phyloP scores from a whole-genome alignment of 805 yeast species.

The Saturnispora diversa region DNA sequence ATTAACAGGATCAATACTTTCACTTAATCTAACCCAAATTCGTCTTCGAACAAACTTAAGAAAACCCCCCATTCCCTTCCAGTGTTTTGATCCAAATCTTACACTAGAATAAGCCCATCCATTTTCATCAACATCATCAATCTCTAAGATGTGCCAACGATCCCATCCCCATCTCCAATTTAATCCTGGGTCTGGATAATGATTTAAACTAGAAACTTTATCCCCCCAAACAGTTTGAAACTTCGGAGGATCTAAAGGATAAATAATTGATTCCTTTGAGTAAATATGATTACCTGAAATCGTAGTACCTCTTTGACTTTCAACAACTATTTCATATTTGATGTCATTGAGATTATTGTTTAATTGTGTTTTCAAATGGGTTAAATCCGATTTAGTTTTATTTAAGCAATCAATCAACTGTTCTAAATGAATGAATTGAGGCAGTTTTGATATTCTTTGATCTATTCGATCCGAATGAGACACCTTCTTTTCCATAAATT shows the following conservation, averaged over 20 bases:
- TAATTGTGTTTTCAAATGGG: background rate
- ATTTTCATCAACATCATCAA: conserved; percentile 48
- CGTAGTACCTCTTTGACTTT: conserved; percentile 48
- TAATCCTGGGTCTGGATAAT: conserved; percentile 41
- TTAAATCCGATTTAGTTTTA: background rate
- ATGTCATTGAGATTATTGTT: background rate
- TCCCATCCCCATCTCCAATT: conserved; percentile 51
- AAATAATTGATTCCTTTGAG: conserved; percentile 38
- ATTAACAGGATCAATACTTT: conserved; percentile 3
- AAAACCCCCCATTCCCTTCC: conserved; percentile 45
- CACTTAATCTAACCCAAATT: conserved; percentile 38
- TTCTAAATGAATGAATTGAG: conserved; percentile 4
- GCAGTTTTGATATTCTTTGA: conserved; percentile 2
- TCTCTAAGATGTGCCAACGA: conserved; percentile 47
- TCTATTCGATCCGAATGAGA: conserved; percentile 4
- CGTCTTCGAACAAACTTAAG: conserved; percentile 46
- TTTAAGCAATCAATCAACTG: background rate
- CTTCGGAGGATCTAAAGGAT: conserved; percentile 43
- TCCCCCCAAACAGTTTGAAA: conserved; percentile 39
- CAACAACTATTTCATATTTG: conserved; percentile 38
- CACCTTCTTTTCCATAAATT: background rate
- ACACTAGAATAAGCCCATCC: conserved; percentile 48
- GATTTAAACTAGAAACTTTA: conserved; percentile 24
- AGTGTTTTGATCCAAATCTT: conserved; percentile 33
- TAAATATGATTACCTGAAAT: conserved; percentile 45